Percentiles rank a stretch among this genome's conserved stretches.
These are phyloP conservation scores for Zanthoxylum bungeanum DNA, from an alignment of 345 rosid species.

Conservation along the genomic window DNA sequence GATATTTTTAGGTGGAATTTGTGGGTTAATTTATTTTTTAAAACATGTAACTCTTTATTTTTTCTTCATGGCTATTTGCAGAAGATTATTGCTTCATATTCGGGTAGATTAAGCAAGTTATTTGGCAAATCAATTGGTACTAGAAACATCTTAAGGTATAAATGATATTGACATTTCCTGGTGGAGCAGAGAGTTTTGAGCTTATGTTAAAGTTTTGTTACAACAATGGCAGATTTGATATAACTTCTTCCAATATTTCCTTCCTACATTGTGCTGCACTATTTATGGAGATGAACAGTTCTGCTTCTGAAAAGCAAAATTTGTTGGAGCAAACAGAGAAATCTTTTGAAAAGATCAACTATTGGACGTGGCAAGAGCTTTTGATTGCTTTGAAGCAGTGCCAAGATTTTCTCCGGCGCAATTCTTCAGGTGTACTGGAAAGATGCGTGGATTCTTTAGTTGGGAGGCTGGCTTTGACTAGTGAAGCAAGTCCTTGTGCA, in stretches of 20 bases:
- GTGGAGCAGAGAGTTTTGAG: slow-evolving; percentile 76
- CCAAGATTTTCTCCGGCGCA: slow-evolving; percentile 39
- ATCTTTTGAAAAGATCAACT: slow-evolving; percentile 56
- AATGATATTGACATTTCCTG: slow-evolving; percentile 89
- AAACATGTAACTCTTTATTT: slow-evolving; percentile 10
- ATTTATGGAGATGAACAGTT: slow-evolving; percentile 65
- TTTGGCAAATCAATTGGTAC: slow-evolving; percentile 52
- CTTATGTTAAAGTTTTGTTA: slow-evolving; percentile 78
- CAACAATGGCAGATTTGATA: slow-evolving; percentile 46
- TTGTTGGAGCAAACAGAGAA: slow-evolving; percentile 59
- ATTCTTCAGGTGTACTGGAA: slow-evolving; percentile 31
- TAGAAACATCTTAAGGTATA: slow-evolving; percentile 48
- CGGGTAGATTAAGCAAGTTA: slow-evolving; percentile 59
- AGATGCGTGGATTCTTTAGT: slow-evolving; percentile 63
- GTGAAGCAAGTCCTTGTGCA: slow-evolving; percentile 72
- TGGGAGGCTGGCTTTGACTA: slow-evolving; percentile 44
- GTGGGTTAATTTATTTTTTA: neutral
- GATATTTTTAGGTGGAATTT: neutral
- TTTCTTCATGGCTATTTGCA: slow-evolving; percentile 31
- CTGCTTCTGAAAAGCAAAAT: slow-evolving; percentile 30
- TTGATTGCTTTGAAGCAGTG: slow-evolving; percentile 62
- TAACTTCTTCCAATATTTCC: slow-evolving; percentile 54
- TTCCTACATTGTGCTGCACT: slow-evolving; percentile 63
- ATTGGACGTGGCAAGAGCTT: slow-evolving; percentile 84
- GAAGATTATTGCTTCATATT: slow-evolving; percentile 60